Evolutionary conservation across 208 protist genomes (phyloP).

Genomic region (Lotmaria passim): DNA sequence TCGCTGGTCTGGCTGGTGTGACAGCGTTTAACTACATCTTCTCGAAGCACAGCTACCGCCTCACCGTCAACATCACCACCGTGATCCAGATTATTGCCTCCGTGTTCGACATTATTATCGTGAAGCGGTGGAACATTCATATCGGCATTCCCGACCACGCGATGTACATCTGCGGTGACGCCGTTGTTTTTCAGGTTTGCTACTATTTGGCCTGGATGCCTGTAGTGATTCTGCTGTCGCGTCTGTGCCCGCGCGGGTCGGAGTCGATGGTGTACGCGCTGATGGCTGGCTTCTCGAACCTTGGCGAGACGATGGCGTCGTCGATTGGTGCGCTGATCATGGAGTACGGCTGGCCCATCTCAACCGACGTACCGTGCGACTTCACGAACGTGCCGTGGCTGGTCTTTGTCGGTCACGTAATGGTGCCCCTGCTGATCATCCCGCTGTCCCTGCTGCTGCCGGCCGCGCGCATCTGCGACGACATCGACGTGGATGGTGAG

Average conservation of each 20-base stretch:
- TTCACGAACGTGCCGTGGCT: slow-evolving; percentile 66
- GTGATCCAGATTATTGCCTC: slow-evolving; percentile 38
- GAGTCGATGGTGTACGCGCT: slow-evolving; percentile 80
- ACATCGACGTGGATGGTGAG: slow-evolving; percentile 56
- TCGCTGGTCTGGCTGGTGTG: slow-evolving; percentile 42
- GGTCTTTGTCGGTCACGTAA: slow-evolving; percentile 59
- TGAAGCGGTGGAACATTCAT: slow-evolving; percentile 55
- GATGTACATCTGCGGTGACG: slow-evolving; percentile 73
- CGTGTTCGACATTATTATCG: slow-evolving; percentile 65
- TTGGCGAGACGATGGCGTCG: slow-evolving; percentile 58
- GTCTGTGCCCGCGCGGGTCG: slow-evolving; percentile 74
- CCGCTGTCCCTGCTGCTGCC: slow-evolving; percentile 67
- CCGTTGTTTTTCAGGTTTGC: slow-evolving; percentile 54
- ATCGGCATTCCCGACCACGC: slow-evolving; percentile 55
- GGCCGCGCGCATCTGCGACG: slow-evolving; percentile 52
- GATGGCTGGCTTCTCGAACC: slow-evolving; percentile 76
- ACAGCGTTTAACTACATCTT: slow-evolving; percentile 60
- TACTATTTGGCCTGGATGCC: slow-evolving; percentile 76
- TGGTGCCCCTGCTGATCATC: slow-evolving; percentile 55
- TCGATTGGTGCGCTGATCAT: slow-evolving; percentile 57
- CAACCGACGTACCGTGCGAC: slow-evolving; percentile 50
- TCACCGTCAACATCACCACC: slow-evolving; percentile 48
- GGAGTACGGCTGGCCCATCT: slow-evolving; percentile 51
- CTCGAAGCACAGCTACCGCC: slow-evolving; percentile 51
- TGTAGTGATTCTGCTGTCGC: slow-evolving; percentile 67